Evolutionary conservation across 108 stramenopile genomes (phyloP).

Genomic region (Cyclotella sp.): DNA sequence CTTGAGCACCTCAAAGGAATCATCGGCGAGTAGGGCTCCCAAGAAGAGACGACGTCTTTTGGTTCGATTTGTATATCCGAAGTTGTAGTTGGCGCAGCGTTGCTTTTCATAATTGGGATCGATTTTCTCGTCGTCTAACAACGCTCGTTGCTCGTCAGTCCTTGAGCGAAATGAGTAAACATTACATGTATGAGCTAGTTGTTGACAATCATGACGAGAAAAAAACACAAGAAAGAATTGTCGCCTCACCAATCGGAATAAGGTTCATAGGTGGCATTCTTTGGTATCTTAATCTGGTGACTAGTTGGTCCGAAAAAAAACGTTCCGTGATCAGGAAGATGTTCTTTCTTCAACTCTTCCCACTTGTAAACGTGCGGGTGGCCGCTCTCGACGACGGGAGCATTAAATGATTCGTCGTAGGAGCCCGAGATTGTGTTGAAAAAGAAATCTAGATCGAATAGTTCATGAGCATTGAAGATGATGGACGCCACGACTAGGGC

Average conservation of each 20-base stretch:
- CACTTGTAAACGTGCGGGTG: slow-evolving; percentile 20
- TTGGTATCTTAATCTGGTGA: slow-evolving; percentile 12
- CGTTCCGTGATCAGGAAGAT: slow-evolving; percentile 20
- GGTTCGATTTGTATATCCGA: slow-evolving; percentile 17
- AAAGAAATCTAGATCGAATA: not conserved
- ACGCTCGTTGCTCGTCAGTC: slow-evolving; percentile 7
- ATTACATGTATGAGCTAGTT: not conserved
- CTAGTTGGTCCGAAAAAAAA: slow-evolving; percentile 25
- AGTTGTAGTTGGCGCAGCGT: slow-evolving; percentile 41
- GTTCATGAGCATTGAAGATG: not conserved
- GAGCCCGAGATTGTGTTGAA: not conserved
- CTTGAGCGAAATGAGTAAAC: not conserved
- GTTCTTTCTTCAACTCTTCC: slow-evolving; percentile 2
- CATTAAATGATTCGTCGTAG: slow-evolving; percentile 9
- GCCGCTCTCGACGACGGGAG: not conserved
- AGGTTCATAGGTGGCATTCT: slow-evolving; percentile 2
- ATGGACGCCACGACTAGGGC: not conserved
- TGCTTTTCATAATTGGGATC: slow-evolving; percentile 19
- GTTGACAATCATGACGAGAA: not conserved
- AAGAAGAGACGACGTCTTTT: slow-evolving; percentile 48
- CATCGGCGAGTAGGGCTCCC: slow-evolving; percentile 59
- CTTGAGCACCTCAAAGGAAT: slow-evolving; percentile 46
- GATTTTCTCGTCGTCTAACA: slow-evolving; percentile 33
- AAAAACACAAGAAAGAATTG: not conserved
- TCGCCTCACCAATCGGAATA: not conserved